phyloP scores from a whole-genome alignment of 106 monocot genomes.

The Chionographis japonica region DNA sequence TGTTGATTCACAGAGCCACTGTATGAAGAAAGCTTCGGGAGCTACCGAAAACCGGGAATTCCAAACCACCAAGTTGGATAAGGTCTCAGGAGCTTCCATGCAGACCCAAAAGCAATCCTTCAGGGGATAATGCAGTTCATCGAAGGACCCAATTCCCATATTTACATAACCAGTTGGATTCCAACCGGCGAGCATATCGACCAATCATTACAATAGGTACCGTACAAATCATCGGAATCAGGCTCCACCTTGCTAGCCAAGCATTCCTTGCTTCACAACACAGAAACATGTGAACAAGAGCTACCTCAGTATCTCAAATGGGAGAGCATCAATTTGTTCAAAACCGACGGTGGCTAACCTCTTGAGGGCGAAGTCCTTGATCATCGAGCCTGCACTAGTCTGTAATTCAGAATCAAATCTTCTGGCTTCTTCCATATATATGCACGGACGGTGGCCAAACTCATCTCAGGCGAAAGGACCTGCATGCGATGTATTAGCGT shows the following conservation, averaged over 20 bases:
- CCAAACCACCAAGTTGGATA: background rate
- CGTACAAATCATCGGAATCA: slow-evolving; percentile 7
- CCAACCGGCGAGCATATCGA: slow-evolving; percentile 1
- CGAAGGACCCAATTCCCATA: background rate
- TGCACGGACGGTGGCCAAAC: slow-evolving; percentile 81
- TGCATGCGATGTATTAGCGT: slow-evolving; percentile 14
- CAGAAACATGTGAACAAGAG: background rate
- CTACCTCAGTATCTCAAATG: background rate
- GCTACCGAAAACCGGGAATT: background rate
- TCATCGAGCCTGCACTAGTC: slow-evolving; percentile 46
- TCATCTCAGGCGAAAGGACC: slow-evolving; percentile 82
- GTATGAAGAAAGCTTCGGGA: background rate
- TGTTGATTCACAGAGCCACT: background rate
- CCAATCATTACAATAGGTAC: slow-evolving; percentile 2
- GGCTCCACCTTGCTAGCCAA: background rate
- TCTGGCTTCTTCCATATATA: slow-evolving; percentile 98
- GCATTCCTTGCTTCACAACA: slow-evolving; percentile 6
- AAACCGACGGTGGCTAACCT: background rate
- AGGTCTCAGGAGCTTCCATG: background rate
- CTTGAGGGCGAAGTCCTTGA: background rate
- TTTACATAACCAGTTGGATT: background rate
- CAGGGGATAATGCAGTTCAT: background rate
- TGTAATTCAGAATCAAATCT: slow-evolving; percentile 88
- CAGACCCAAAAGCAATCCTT: background rate
- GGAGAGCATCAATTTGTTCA: background rate